Base-by-base conservation (phyloP, 139 green algal genomes). In the Tetraselmis chui region DNA sequence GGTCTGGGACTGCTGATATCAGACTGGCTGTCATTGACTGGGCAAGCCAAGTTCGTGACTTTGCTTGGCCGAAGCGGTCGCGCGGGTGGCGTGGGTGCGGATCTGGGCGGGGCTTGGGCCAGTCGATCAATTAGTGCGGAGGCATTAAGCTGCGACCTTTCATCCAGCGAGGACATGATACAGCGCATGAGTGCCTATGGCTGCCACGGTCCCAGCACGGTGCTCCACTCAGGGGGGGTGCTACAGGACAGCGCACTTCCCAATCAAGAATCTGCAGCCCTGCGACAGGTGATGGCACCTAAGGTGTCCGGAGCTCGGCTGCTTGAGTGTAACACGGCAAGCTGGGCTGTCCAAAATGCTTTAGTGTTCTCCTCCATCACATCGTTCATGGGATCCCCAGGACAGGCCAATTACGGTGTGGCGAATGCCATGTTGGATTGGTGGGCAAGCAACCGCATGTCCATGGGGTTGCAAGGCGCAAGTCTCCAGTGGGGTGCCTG, bases 401-500 rank as follows among this genome's bases (percentile, higher is more conserved):
- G 90, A 0, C 90, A 93, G 76, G 59, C 83, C 32, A 93, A 91
- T 18, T 67, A 67, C 45, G 45, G 45, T 5, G 18, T 67, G 11
- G 45, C 45, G 11, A 67, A 67, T 18, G 45, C 45, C 45, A 67
- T 67, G 45, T 67, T 67, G 45, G 45, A 67, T 67, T 67, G 45
- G 45, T 67, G 45, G 45, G 45, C 45, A 18, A 67, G 11, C 18
- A 67, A 67, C 45, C 45, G 45, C 45, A 67, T 18, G 18, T 67
- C 45, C 11, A 67, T 5, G 29, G 92, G 91, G 23, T 0, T 85
- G 18, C 25, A 67, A 1, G 45, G 81, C 11, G 59, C 86, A 75
- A 92, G 86, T 45, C 77, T 97, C 59, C 95, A 98, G 84, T 98
- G 94, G 94, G 95, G 94, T 32, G 95, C 94, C 23, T 98, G 94